Percentiles rank a stretch among this genome's conserved stretches.
Conservation (phyloP, 2,329 filamentous ascomycete species). For the Colletotrichum sp. region DNA sequence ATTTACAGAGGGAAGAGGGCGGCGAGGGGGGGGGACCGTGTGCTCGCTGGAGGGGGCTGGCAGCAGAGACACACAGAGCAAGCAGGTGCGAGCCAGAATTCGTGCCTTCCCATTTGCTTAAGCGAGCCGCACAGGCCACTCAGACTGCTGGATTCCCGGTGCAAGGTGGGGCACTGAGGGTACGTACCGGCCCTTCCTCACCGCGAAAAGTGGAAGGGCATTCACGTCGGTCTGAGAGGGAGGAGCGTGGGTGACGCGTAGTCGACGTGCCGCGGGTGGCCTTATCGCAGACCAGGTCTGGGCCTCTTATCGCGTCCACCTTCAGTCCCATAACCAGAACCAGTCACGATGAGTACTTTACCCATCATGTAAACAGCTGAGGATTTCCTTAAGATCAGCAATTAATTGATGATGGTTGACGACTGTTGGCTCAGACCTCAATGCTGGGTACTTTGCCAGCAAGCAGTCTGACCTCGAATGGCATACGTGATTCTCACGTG, state of each 20-base stretch:
- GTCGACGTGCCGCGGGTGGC: background rate
- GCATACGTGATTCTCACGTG: background rate
- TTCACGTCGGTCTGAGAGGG: background rate
- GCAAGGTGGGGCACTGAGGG: background rate
- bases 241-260: slow-evolving; percentile 3
- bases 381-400: background rate
- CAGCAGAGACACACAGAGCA: background rate
- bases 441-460: background rate
- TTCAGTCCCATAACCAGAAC: background rate
- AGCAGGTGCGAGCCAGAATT: background rate
- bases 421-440: rapidly evolving
- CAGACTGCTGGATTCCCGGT: background rate
- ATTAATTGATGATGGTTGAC: background rate
- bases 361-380: background rate
- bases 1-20: background rate
- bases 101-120: background rate
- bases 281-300: background rate
- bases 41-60: background rate
- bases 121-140: slow-evolving; percentile 6
- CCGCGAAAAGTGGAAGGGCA: background rate
- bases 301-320: background rate
- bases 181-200: background rate
- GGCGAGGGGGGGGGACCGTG: background rate
- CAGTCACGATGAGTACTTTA: background rate
- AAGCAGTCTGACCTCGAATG: background rate